phyloP scores from a whole-genome alignment of 805 yeast genomes.

The Henningerozyma blattae region DNA sequence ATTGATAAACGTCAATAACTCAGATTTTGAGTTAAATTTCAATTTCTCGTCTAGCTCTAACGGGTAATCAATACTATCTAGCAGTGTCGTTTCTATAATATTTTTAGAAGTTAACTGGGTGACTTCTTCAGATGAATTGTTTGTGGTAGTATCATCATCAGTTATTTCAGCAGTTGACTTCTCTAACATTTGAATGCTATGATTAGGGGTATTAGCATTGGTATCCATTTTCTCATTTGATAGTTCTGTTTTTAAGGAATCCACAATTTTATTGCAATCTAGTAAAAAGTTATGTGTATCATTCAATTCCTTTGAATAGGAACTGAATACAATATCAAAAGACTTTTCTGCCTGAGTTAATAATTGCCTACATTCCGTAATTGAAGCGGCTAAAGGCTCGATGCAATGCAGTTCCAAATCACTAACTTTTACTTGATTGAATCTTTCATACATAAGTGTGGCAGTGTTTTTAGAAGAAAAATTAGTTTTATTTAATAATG shows the following conservation, averaged over 20 bases:
- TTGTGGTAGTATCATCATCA: neutral
- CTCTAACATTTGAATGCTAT: neutral
- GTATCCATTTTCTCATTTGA: neutral
- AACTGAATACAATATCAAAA: conserved; percentile 3
- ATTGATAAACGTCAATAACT: conserved; percentile 8
- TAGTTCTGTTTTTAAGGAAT: neutral
- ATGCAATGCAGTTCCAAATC: conserved; percentile 3
- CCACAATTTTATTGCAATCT: neutral
- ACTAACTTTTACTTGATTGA: neutral
- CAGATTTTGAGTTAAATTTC: conserved; percentile 6
- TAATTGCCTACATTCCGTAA: conserved; percentile 3
- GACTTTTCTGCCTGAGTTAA: conserved; percentile 4
- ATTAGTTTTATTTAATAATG: neutral
- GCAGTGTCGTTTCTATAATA: neutral
- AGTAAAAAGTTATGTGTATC: neutral
- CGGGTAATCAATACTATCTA: conserved; percentile 3
- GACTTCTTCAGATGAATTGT: neutral
- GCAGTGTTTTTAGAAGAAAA: neutral
- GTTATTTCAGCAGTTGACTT: neutral
- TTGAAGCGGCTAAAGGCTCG: conserved; percentile 3
- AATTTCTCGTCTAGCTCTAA: conserved; percentile 8
- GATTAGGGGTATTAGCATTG: neutral
- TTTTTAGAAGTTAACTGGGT: neutral
- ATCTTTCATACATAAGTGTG: conserved; percentile 1
- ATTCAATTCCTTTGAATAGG: conserved; percentile 6